Evolutionary conservation across 2,329 filamentous ascomycete species (phyloP).

Genomic region (Thelonectria olida): DNA sequence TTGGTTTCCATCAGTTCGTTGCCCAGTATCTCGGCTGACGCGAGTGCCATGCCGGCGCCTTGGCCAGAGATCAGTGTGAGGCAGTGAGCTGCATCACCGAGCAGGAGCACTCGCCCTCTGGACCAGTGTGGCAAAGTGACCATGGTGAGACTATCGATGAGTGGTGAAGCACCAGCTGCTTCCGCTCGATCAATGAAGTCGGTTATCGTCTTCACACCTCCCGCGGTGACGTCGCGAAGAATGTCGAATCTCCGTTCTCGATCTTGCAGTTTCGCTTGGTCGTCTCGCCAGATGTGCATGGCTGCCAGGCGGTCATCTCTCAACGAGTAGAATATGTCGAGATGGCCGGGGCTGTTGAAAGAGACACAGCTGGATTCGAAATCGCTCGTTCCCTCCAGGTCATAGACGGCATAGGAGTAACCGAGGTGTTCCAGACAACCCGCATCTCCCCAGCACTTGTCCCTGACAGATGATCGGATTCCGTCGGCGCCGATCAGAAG

Average conservation of each 20-base stretch:
- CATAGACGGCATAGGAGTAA: conserved; percentile 10
- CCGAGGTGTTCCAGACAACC: conserved; percentile 10
- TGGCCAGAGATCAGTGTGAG: conserved; percentile 8
- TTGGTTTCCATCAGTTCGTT: conserved; percentile 1
- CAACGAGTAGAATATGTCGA: conserved; percentile 3
- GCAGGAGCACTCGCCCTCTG: conserved; percentile 1
- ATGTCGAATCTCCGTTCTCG: not conserved
- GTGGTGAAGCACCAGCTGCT: not conserved
- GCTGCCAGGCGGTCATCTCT: conserved; percentile 3
- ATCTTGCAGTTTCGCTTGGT: not conserved
- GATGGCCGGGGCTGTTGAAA: conserved; percentile 10
- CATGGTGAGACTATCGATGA: conserved; percentile 14
- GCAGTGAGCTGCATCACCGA: conserved; percentile 14
- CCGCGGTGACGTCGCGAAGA: not conserved
- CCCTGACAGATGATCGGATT: conserved; percentile 5
- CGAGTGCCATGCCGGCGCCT: conserved; percentile 12
- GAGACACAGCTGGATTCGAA: conserved; percentile 8
- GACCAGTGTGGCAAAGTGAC: conserved; percentile 8
- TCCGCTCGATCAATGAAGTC: conserved; percentile 4
- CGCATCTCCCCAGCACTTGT: not conserved
- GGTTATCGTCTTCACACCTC: not conserved
- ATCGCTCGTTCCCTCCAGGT: not conserved
- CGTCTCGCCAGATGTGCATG: conserved; percentile 12
- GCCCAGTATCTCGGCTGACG: conserved; percentile 7
- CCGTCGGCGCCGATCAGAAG: conserved; percentile 11